Base-by-base conservation (phyloP, 805 yeast genomes). In the Wickerhamomyces queroliae region DNA sequence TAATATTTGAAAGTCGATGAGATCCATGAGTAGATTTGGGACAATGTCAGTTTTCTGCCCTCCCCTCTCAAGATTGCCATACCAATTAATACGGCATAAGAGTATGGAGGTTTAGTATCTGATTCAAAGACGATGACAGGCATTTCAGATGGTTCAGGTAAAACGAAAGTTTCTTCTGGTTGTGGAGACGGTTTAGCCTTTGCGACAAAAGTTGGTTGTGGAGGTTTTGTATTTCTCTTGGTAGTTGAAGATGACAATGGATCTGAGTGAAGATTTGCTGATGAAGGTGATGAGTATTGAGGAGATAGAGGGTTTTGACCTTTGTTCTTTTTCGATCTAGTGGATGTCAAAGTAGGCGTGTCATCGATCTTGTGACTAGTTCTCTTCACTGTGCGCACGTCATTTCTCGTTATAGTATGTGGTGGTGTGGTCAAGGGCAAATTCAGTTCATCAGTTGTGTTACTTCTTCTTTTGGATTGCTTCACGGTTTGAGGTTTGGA, bases 21-120 rank as follows among this genome's bases (percentile, higher is more conserved):
- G 33, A 91, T 93, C 99, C 99, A 91, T 50, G 69, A 72, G 65
- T 91, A 91, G 31, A 91, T 93, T 54, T 88, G 96, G 0, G 93
- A 74, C 38, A 84, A 63, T 3, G 95, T 84, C 30, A 89, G 69
- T 46, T 81, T 81, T 35, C 83, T 72, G 13, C 68, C 72, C 1
- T 81, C 80, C n/a, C 95, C 79, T 44, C 93, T 76, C 47, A 91
- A 66, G 36, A 91, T 85, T 2, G 98, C 91, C 83, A 91, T 81
- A 2, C 96, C 96, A 46, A 91, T 91, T 43, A 91, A 70, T 38
- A 89, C 82, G 4, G 99, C 99, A 57, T 91, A 91, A 6, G 96
- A 87, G 59, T 80, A 90, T 1, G 96, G 96, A 2, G 99, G 99
- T 60, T 93, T 91, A 11, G 58, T 47, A 18, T 46, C 48, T 2